These are phyloP conservation scores for Panicum virgatum DNA, from an alignment of 202 grass and related monocot species.

Conservation along the genomic window DNA sequence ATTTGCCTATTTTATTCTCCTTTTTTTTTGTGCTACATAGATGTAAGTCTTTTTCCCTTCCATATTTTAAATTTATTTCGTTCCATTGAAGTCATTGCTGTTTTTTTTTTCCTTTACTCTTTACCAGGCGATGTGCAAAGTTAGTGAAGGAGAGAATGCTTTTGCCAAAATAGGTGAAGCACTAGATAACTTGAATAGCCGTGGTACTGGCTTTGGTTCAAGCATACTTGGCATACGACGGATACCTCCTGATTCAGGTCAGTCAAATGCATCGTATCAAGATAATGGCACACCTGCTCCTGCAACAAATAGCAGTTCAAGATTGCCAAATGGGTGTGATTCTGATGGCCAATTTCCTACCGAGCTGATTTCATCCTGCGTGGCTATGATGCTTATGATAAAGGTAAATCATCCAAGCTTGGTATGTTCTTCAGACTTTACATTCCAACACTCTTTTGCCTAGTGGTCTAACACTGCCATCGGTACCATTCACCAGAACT, in stretches of 20 bases:
- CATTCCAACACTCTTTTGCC: neutral
- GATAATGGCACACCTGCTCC: slow-evolving; percentile 44
- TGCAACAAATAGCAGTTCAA: slow-evolving; percentile 46
- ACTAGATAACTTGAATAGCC: slow-evolving; percentile 61
- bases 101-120: neutral
- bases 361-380: slow-evolving; percentile 83
- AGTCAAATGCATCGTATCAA: slow-evolving; percentile 62
- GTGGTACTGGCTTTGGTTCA: slow-evolving; percentile 65
- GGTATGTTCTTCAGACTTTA: neutral
- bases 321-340: slow-evolving; percentile 46
- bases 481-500: slow-evolving; percentile 56
- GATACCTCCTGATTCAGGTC: slow-evolving; percentile 71
- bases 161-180: slow-evolving; percentile 85
- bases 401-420: slow-evolving; percentile 51
- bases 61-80: neutral
- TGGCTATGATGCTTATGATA: slow-evolving; percentile 89
- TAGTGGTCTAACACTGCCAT: slow-evolving; percentile 6
- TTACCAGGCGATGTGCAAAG: slow-evolving; percentile 73
- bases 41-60: neutral
- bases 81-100: slow-evolving; percentile 11
- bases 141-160: slow-evolving; percentile 75
- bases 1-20: slow-evolving; percentile 25
- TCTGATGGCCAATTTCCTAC: slow-evolving; percentile 61
- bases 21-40: slow-evolving; percentile 5
- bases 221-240: slow-evolving; percentile 70